Evolutionary conservation across 345 rosid genomes (phyloP).

Genomic region (Murraya paniculata): DNA sequence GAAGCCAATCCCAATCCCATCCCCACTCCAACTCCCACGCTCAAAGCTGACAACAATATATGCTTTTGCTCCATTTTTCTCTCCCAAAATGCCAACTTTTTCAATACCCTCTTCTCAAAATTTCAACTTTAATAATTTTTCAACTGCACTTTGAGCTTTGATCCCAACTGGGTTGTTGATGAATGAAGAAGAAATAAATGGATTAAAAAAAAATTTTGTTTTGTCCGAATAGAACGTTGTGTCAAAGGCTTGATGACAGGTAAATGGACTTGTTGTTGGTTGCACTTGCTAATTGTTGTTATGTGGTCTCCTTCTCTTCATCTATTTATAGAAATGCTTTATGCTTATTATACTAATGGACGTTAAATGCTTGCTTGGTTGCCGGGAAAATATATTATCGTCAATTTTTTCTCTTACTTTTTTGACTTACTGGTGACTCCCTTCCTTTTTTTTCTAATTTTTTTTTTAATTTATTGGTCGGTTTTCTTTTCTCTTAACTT

Average conservation of each 20-base stretch:
- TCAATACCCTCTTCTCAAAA: background rate
- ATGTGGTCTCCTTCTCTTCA: conserved; percentile 26
- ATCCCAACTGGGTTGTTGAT: background rate
- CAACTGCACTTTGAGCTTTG: background rate
- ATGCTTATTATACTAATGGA: conserved; percentile 15
- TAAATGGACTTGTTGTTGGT: background rate
- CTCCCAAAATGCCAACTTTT: background rate
- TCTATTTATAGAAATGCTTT: conserved; percentile 36
- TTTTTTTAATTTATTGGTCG: no score
- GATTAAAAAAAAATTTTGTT: background rate
- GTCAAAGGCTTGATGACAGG: conserved; percentile 22
- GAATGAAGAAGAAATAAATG: no score
- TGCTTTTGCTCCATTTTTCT: conserved; percentile 73
- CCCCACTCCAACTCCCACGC: conserved; percentile 86
- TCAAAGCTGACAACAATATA: conserved; percentile 67
- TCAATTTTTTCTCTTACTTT: background rate
- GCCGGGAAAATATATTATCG: conserved; percentile 9
- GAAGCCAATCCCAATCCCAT: conserved; percentile 86
- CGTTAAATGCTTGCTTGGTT: conserved; percentile 12
- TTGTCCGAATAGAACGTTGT: conserved; percentile 20
- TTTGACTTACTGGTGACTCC: conserved; percentile 16
- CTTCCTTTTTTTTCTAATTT: background rate
- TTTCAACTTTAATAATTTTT: background rate
- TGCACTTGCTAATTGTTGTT: conserved; percentile 9
- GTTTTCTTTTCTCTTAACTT: no score